These are phyloP conservation scores for Carpinus viminea DNA, from an alignment of 306 rosid genomes.

Conservation along the genomic window DNA sequence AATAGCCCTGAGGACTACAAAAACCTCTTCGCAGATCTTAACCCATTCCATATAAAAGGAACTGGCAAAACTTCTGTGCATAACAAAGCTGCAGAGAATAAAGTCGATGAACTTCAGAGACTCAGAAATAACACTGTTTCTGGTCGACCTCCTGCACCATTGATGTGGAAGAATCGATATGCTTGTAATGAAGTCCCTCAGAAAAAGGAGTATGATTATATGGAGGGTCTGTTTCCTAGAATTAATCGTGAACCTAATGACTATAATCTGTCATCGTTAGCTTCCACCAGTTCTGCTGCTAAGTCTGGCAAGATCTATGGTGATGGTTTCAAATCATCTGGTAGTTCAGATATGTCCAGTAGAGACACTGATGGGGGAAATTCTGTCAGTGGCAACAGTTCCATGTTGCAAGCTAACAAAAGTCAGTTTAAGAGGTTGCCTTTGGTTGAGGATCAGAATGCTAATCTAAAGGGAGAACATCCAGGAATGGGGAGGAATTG, in stretches of 20 bases:
- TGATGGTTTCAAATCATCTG: constrained; percentile 44
- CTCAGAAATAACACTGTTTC: constrained; percentile 47
- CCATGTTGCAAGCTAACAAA: constrained; percentile 32
- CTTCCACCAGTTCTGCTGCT: constrained; percentile 58
- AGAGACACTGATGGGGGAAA: constrained; percentile 39
- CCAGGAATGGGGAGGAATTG: constrained; percentile 30
- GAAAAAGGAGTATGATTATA: constrained; percentile 51
- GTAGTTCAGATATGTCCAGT: constrained; percentile 34
- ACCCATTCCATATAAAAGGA: constrained; percentile 89
- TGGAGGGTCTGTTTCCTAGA: constrained; percentile 41
- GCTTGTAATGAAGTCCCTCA: constrained; percentile 75
- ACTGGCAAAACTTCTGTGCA: constrained; percentile 65
- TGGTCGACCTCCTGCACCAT: constrained; percentile 64
- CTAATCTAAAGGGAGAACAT: constrained; percentile 34
- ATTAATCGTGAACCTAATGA: constrained; percentile 60
- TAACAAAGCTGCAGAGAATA: constrained; percentile 63
- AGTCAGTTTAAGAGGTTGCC: constrained; percentile 35
- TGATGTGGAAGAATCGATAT: constrained; percentile 79
- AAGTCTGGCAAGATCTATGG: constrained; percentile 49
- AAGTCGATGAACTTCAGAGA: constrained; percentile 58
- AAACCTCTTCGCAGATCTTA: constrained; percentile 85
- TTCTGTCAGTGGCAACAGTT: constrained; percentile 31
- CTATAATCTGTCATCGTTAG: constrained; percentile 51
- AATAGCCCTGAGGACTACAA: constrained; percentile 62
- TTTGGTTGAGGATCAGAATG: constrained; percentile 39